Evolutionary conservation across 2,329 filamentous ascomycete genomes (phyloP).

Genomic region (Microsporum canis): DNA sequence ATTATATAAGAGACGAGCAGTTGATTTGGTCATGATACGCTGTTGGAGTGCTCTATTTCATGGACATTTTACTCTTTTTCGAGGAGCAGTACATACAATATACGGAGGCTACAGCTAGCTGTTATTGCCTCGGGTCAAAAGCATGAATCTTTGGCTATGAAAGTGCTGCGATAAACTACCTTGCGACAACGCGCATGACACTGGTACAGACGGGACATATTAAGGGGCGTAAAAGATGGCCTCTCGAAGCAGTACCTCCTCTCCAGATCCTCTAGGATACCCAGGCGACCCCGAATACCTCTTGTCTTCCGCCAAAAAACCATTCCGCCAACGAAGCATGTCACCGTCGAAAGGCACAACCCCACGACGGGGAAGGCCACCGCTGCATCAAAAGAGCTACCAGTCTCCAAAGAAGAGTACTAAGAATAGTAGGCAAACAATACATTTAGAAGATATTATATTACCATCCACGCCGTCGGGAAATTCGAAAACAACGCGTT

Average conservation of each 20-base stretch:
- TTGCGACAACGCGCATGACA: constrained; percentile 1
- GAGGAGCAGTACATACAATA: not conserved
- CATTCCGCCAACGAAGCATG: constrained; percentile 29
- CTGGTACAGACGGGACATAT: not conserved
- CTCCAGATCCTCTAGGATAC: constrained; percentile 33
- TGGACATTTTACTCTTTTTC: not conserved
- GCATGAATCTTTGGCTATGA: not conserved
- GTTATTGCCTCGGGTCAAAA: not conserved
- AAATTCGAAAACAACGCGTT: constrained; percentile 22
- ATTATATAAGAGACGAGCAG: not conserved
- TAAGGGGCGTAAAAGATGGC: constrained; percentile 17
- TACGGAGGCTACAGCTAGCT: not conserved
- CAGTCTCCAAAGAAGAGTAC: constrained; percentile 6
- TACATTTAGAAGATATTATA: constrained; percentile 33
- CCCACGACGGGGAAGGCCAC: constrained; percentile 22
- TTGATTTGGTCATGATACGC: not conserved
- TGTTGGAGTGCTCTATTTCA: not conserved
- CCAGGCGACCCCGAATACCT: constrained; percentile 34
- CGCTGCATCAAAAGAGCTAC: not conserved
- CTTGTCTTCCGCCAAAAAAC: constrained; percentile 32
- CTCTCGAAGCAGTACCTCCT: constrained; percentile 30
- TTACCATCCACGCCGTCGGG: constrained; percentile 24
- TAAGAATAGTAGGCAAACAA: constrained; percentile 28
- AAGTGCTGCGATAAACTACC: not conserved
- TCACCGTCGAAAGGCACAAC: constrained; percentile 28